Evolutionary conservation across 805 yeast genomes (phyloP).

Genomic region (Zygosaccharomyces lentus): DNA sequence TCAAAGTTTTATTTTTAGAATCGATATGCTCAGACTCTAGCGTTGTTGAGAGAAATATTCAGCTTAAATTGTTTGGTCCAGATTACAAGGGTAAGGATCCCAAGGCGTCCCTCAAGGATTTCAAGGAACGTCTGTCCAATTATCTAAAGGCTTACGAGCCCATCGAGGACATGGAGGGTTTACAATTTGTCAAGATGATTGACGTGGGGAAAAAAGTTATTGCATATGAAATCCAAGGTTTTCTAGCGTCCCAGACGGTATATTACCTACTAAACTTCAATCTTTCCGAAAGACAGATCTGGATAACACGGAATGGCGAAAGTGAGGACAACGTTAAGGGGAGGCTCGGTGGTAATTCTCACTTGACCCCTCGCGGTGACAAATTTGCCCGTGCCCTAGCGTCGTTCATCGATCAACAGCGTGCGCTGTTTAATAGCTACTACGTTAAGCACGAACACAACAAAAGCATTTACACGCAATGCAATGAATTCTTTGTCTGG

Average conservation of each 20-base stretch:
- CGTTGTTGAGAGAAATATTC: constrained; percentile 76
- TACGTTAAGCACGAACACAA: constrained; percentile 35
- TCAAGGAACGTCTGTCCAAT: constrained; percentile 71
- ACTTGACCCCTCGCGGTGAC: constrained; percentile 71
- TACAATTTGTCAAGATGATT: constrained; percentile 91
- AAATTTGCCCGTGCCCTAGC: constrained; percentile 70
- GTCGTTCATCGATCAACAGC: constrained; percentile 66
- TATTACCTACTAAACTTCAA: constrained; percentile 88
- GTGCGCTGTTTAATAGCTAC: constrained; percentile 58
- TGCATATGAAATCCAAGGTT: constrained; percentile 83
- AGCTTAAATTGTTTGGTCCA: constrained; percentile 86
- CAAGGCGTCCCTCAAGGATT: constrained; percentile 71
- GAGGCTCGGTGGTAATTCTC: constrained; percentile 87
- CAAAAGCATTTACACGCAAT: constrained; percentile 9
- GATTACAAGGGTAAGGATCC: constrained; percentile 87
- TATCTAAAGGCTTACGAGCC: constrained; percentile 90
- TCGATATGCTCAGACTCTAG: constrained; percentile 78
- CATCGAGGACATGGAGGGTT: constrained; percentile 68
- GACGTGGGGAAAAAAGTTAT: constrained; percentile 94
- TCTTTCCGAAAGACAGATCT: constrained; percentile 81
- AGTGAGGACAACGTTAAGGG: constrained; percentile 81
- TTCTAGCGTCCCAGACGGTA: constrained; percentile 87
- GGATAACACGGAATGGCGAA: constrained; percentile 96
- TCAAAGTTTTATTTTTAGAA: constrained; percentile 81
- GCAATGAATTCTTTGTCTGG: constrained; percentile 85